Base-by-base conservation (phyloP, 2,329 filamentous ascomycete species). In the Phyllosticta citriasiana region DNA sequence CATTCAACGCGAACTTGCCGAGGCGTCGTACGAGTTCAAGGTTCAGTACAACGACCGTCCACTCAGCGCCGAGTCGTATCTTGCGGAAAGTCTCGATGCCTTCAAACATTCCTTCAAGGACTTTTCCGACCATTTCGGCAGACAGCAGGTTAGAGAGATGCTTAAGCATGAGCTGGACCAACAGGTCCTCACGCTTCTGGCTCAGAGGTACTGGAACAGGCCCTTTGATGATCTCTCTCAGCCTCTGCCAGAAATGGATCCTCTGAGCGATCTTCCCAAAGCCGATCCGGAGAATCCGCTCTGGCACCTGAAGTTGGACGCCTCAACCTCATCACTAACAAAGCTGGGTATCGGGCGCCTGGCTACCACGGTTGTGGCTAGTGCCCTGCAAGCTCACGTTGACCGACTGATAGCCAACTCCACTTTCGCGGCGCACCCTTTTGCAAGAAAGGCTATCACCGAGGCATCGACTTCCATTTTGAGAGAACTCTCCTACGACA, bases 101-200 rank as follows among this genome's bases (percentile, higher is more conserved):
- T 97, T 99, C 82, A 99, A 99, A 76, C 95, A 97, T 74, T 90
- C 91, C 0, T 99, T 99, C 78, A 97, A 96, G 72, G 88, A 89
- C 66, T 96, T 97, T 70, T 87, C 91, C 0, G 91, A 96, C 66
- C 82, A 84, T 30, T 99, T 99, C 69, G 94, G 94, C 26, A 84
- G 94, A 9, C 85, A 88, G 7, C 88, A 99, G 74, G 93, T 99
- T 71, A 87, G 89, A 50, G 87, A 93, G 67, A 82, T 99, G 58
- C 80, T 99, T 9, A 99, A 99, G 74, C 83, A 88, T 62, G 92
- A 97, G 71, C 82, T 99, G 9, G 93, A 99, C 70, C 94, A 99
- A 73, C 88, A 93, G 66, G 91, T 99, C 5, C 82, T 99, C 61
- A 95, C 99, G 69, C 80, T 97, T 25, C 82, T 99, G 16, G 94